Evolutionary conservation across 2,329 filamentous ascomycete species (phyloP).

Genomic region (Rhinocladiella similis): DNA sequence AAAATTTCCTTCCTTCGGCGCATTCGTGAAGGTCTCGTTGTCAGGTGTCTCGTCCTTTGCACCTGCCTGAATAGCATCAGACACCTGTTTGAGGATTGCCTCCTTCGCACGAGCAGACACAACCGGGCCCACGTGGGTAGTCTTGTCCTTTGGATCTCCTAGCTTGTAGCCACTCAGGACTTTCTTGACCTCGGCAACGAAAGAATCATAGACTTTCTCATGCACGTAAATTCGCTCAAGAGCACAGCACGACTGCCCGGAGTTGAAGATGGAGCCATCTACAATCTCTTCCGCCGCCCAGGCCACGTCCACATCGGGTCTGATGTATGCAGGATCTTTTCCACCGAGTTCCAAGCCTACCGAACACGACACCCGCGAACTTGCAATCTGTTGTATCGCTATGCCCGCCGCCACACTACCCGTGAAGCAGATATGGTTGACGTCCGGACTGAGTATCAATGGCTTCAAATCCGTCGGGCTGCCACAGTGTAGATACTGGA

Average conservation of each 20-base stretch:
- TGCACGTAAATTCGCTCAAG: slow-evolving; percentile 91
- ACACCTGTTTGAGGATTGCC: slow-evolving; percentile 74
- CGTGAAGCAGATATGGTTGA: slow-evolving; percentile 87
- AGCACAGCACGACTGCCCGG: slow-evolving; percentile 95
- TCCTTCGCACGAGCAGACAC: slow-evolving; percentile 77
- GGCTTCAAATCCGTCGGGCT: slow-evolving; percentile 74
- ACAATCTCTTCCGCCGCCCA: slow-evolving; percentile 96
- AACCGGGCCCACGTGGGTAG: slow-evolving; percentile 83
- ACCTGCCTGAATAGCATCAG: slow-evolving; percentile 79
- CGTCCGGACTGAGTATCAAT: slow-evolving; percentile 72
- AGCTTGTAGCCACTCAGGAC: slow-evolving; percentile 80
- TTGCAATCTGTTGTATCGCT: slow-evolving; percentile 79
- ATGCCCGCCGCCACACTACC: slow-evolving; percentile 87
- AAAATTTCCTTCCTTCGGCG: slow-evolving; percentile 76
- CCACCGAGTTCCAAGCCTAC: slow-evolving; percentile 91
- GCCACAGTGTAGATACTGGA: slow-evolving; percentile 91
- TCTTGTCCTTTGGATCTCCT: slow-evolving; percentile 79
- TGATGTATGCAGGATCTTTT: slow-evolving; percentile 90
- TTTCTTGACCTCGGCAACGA: slow-evolving; percentile 75
- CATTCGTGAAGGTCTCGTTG: slow-evolving; percentile 72
- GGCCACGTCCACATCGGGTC: slow-evolving; percentile 78
- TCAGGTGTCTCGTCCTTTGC: slow-evolving; percentile 81
- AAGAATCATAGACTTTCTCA: slow-evolving; percentile 77
- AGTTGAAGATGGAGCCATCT: slow-evolving; percentile 95
- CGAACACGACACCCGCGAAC: slow-evolving; percentile 62